phyloP scores from a whole-genome alignment of 345 rosid genomes.

The Syzygium aqueum region DNA sequence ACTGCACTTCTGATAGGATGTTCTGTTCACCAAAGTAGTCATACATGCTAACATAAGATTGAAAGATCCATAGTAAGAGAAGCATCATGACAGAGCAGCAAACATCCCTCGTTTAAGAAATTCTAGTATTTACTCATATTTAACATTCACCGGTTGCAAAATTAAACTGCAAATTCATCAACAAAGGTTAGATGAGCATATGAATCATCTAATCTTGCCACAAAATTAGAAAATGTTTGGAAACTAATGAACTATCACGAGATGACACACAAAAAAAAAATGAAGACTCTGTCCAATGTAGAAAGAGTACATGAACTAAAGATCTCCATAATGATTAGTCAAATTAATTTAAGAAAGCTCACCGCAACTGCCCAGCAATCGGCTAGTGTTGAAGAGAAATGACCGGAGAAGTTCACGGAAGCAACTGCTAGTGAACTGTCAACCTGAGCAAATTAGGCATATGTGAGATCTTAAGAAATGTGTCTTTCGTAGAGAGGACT shows the following conservation, averaged over 20 bases:
- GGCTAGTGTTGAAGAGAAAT: conserved; percentile 46
- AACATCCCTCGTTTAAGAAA: background rate
- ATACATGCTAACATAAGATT: background rate
- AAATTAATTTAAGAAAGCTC: conserved; percentile 16
- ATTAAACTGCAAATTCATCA: background rate
- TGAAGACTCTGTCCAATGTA: background rate
- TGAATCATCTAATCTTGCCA: background rate
- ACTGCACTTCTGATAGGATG: background rate
- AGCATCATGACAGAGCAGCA: background rate
- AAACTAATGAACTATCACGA: background rate
- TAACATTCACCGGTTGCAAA: background rate
- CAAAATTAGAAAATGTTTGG: background rate
- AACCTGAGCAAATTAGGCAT: conserved; percentile 26
- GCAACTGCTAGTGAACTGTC: conserved; percentile 58
- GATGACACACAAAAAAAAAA: background rate
- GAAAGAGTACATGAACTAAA: background rate
- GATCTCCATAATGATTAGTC: background rate
- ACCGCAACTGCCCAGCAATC: conserved; percentile 63
- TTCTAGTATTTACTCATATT: background rate
- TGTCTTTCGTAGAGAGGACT: background rate
- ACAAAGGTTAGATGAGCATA: background rate
- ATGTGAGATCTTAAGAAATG: background rate
- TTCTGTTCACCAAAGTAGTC: background rate
- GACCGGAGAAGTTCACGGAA: conserved; percentile 57
- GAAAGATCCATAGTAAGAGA: background rate